Percentiles rank a stretch among this genome's conserved stretches.
Conservation (phyloP, 371 early-diverging fungal species). For the Syncephalastrum sp. region DNA sequence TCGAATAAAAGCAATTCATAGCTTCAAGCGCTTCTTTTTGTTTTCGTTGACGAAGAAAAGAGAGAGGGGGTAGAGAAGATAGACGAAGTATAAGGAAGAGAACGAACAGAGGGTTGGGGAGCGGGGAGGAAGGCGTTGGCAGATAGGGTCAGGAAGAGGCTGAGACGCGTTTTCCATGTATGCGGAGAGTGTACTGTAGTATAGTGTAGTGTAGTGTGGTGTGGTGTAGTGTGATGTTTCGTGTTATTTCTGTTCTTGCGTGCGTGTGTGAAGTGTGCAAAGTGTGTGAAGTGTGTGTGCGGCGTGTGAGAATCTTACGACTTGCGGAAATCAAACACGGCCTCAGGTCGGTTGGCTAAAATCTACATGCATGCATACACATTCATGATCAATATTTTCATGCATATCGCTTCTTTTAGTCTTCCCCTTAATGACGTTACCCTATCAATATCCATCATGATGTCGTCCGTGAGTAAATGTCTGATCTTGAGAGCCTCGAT, state of each 20-base stretch:
- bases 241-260: neutral
- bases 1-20: no score
- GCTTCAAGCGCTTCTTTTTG: no score
- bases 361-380: slow-evolving; percentile 25
- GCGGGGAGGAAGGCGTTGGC: neutral
- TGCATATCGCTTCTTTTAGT: neutral
- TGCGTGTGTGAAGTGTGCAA: neutral
- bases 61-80: no score
- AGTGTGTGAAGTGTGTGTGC: no score
- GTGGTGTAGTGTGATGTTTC: neutral
- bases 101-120: no score
- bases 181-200: neutral
- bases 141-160: neutral
- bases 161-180: neutral
- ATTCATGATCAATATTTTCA: slow-evolving; percentile 2
- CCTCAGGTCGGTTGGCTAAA: slow-evolving; percentile 72
- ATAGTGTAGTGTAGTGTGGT: neutral
- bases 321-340: slow-evolving; percentile 61
- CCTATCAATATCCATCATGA: slow-evolving; percentile 62
- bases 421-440: slow-evolving; percentile 14
- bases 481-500: slow-evolving; percentile 60
- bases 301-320: slow-evolving; percentile 30
- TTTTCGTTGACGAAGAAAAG: no score
- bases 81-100: no score
- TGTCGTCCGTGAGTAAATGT: slow-evolving; percentile 65